Percentiles rank a stretch among this genome's conserved stretches.
Evolutionary conservation across 192 early-diverging fungal species (phyloP).

Genomic region (Lobosporangium transversale): DNA sequence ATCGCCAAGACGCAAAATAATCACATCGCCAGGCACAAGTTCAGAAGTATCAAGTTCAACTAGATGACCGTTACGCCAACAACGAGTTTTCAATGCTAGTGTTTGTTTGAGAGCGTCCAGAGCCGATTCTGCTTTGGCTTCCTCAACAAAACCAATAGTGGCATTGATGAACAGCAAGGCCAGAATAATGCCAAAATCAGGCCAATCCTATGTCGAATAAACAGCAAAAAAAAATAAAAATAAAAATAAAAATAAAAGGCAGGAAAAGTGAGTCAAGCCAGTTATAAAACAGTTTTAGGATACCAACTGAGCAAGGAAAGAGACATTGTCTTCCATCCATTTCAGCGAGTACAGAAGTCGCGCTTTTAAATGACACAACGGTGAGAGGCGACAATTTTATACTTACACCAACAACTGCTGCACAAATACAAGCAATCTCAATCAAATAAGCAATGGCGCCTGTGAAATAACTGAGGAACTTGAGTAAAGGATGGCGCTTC

Average conservation of each 20-base stretch:
- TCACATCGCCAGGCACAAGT: conserved; percentile 92
- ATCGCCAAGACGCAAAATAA: conserved; percentile 92
- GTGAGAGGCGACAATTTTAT: no score
- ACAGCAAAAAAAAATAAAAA: no score
- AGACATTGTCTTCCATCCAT: no score
- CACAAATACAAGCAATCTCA: conserved; percentile 85
- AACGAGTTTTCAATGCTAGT: conserved; percentile 85
- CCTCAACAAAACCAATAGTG: conserved; percentile 91
- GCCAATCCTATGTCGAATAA: conserved; percentile 28
- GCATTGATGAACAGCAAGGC: conserved; percentile 88
- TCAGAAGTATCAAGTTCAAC: conserved; percentile 77
- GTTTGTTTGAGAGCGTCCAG: conserved; percentile 96
- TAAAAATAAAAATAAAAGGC: no score
- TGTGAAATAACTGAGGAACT: conserved; percentile 83
- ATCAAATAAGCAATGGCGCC: conserved; percentile 90
- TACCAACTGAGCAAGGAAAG: no score
- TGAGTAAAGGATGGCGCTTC: conserved; percentile 83
- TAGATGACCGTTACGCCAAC: conserved; percentile 80
- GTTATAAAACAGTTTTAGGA: no score
- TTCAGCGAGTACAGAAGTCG: no score
- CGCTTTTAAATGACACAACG: no score
- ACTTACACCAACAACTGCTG: conserved; percentile 70
- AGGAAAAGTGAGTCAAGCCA: no score
- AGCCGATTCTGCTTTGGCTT: conserved; percentile 92
- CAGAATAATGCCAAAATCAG: conserved; percentile 87